phyloP scores from a whole-genome alignment of 2,329 filamentous ascomycete species.

The Cercospora sojina region DNA sequence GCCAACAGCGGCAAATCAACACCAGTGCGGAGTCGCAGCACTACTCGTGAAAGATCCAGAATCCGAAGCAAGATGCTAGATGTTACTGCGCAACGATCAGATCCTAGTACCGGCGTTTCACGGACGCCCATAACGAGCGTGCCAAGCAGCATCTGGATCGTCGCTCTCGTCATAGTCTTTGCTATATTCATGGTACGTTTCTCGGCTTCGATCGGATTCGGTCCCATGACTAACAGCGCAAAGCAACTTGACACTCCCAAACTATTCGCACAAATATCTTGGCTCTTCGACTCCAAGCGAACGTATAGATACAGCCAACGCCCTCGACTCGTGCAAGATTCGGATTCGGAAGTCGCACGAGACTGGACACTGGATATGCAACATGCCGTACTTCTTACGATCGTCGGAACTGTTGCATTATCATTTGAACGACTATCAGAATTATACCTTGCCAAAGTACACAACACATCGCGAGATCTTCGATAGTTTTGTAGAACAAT shows the following conservation, averaged over 20 bases:
- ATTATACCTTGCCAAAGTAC: neutral
- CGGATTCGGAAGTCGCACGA: neutral
- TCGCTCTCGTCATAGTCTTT: neutral
- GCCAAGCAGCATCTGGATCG: neutral
- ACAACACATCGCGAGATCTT: neutral
- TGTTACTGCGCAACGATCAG: conserved; percentile 3
- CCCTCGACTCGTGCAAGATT: conserved; percentile 3
- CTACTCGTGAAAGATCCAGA: neutral
- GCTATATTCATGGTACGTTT: conserved; percentile 5
- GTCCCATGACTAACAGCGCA: neutral
- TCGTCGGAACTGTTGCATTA: neutral
- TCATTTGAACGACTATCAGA: neutral
- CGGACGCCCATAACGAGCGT: neutral
- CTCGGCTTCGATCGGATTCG: neutral
- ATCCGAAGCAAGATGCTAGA: conserved; percentile 9
- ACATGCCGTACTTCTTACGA: neutral
- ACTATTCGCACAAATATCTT: neutral
- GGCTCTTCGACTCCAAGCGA: neutral
- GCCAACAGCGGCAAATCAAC: neutral
- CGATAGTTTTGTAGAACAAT: neutral
- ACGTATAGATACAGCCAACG: conserved; percentile 8
- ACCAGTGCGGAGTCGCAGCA: neutral
- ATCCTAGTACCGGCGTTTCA: neutral
- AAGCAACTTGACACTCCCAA: neutral
- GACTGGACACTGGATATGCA: neutral